Evolutionary conservation across 495 filamentous ascomycete genomes (phyloP).

Genomic region (Annulohypoxylon maeteangense): DNA sequence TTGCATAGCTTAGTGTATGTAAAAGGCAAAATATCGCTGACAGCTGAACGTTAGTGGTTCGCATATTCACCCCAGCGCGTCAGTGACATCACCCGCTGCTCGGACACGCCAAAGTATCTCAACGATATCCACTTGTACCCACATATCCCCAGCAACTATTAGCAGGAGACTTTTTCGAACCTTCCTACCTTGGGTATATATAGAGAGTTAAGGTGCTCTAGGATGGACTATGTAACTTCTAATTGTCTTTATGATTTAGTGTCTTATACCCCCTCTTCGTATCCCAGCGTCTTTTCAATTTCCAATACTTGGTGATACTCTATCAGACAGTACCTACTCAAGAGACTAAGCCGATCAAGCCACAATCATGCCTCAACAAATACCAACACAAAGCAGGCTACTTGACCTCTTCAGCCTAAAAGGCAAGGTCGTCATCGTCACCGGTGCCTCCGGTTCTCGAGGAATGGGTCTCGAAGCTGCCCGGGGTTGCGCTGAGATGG

Average conservation of each 20-base stretch:
- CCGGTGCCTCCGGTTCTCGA: conserved; percentile 61
- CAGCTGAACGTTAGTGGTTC: conserved; percentile 26
- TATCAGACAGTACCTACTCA: not conserved
- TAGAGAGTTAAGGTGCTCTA: not conserved
- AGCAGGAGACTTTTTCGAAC: too few species aligned
- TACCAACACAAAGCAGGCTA: conserved; percentile 49
- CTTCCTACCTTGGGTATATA: conserved; percentile 22
- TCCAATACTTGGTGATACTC: not conserved
- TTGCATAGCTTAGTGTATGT: conserved; percentile 18
- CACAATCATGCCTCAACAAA: conserved; percentile 47
- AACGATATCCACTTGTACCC: conserved; percentile 23
- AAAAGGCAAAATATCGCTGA: conserved; percentile 8
- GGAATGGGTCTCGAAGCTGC: conserved; percentile 64
- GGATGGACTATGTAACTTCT: not conserved
- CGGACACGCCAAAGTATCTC: not conserved
- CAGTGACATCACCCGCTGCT: conserved; percentile 24
- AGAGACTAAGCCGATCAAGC: conserved; percentile 1
- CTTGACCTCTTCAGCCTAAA: conserved; percentile 61
- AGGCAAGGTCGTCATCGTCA: conserved; percentile 65
- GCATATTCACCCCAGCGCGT: conserved; percentile 5
- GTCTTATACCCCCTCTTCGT: not conserved
- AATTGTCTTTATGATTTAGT: not conserved
- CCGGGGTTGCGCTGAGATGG: conserved; percentile 62
- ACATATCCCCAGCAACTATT: conserved; percentile 20
- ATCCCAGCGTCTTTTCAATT: not conserved